These are phyloP conservation scores for Chalciporus sp. DNA, from an alignment of 1,284 basidiomycete genomes.

Conservation along the genomic window DNA sequence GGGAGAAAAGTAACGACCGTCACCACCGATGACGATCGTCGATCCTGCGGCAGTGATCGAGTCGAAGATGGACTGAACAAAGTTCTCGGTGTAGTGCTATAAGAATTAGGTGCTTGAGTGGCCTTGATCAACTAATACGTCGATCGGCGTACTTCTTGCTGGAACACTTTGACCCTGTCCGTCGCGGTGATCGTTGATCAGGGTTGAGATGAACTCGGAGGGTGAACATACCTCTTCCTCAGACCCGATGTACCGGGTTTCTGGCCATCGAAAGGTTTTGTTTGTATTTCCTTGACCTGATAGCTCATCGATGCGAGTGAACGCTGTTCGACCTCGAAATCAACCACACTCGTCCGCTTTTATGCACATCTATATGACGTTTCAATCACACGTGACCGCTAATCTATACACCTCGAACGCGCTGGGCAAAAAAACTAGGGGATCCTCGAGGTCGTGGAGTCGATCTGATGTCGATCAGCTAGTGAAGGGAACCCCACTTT, in stretches of 20 bases:
- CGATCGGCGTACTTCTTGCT: slow-evolving; percentile 68
- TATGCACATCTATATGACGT: slow-evolving; percentile 11
- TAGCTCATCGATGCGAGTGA: slow-evolving; percentile 39
- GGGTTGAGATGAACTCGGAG: not conserved
- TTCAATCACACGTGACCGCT: slow-evolving; percentile 29
- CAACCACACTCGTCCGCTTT: slow-evolving; percentile 7
- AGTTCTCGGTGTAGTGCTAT: slow-evolving; percentile 98
- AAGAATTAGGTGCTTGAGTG: slow-evolving; percentile 14
- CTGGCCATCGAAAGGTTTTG: slow-evolving; percentile 86
- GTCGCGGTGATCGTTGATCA: slow-evolving; percentile 9
- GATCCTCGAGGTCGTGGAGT: no score
- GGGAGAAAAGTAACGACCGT: slow-evolving; percentile 92
- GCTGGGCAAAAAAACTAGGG: no score
- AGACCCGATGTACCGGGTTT: slow-evolving; percentile 96
- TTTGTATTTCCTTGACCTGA: slow-evolving; percentile 62
- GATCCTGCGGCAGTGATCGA: slow-evolving; percentile 83
- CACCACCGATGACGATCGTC: slow-evolving; percentile 95
- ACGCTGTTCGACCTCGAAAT: not conserved
- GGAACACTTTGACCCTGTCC: slow-evolving; percentile 87
- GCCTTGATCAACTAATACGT: slow-evolving; percentile 7
- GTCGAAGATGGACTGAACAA: slow-evolving; percentile 92
- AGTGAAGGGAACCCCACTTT: not conserved
- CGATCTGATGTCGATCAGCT: no score
- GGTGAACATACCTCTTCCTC: slow-evolving; percentile 73
- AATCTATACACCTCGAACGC: not conserved